Conservation (phyloP, 495 filamentous ascomycete genomes). For the Annulohypoxylon bovei region DNA sequence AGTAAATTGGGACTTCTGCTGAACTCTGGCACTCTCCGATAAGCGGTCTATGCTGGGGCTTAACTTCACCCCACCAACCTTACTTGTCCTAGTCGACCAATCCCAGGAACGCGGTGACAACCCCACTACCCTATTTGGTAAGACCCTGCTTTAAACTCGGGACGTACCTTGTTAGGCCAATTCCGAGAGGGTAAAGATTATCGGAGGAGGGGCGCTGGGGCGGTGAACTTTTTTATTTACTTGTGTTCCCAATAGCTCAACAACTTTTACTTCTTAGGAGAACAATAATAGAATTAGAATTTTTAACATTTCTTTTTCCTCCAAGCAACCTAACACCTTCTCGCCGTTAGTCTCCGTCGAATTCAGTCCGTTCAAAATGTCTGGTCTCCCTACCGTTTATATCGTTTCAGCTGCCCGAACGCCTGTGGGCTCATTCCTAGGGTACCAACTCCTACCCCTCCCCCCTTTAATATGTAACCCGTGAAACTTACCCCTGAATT, state of each 20-base stretch:
- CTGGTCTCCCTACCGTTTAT: conserved; percentile 83
- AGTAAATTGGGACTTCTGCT: conserved; percentile 7
- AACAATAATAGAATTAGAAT: neutral
- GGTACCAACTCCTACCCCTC: conserved; percentile 63
- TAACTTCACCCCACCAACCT: conserved; percentile 1
- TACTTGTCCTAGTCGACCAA: conserved; percentile 11
- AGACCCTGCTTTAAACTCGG: conserved; percentile 14
- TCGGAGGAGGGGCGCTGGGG: conserved; percentile 20
- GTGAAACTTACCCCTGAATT: conserved; percentile 34
- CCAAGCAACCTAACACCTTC: conserved; percentile 1
- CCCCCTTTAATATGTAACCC: neutral
- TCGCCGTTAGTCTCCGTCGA: conserved; percentile 4
- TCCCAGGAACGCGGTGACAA: conserved; percentile 8
- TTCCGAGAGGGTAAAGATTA: conserved; percentile 18
- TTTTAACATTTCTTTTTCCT: conserved; percentile 21
- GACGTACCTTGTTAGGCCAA: neutral
- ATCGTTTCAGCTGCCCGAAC: conserved; percentile 93
- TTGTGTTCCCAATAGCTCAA: conserved; percentile 15
- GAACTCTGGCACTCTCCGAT: conserved; percentile 14
- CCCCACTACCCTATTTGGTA: conserved; percentile 27
- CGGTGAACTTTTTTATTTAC: conserved; percentile 28
- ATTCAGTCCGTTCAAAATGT: conserved; percentile 54
- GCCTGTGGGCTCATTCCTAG: conserved; percentile 90
- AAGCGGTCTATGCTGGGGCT: conserved; percentile 21
- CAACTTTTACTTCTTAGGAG: conserved; percentile 5